phyloP scores from a whole-genome alignment of 441 rosid species.

The Syzygium malaccense region DNA sequence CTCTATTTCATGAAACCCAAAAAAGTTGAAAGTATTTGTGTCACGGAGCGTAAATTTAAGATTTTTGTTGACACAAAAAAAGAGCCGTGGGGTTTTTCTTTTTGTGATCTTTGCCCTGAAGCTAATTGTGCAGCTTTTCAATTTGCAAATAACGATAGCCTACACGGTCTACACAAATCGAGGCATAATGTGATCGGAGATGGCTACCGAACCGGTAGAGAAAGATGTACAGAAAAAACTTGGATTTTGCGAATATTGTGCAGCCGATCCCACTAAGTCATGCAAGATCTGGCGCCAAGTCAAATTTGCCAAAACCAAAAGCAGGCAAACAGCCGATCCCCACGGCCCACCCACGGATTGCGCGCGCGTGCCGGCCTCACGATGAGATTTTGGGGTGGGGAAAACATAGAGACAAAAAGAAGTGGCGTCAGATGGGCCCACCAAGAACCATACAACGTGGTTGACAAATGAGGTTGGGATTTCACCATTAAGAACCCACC shows the following conservation, averaged over 20 bases:
- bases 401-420: not conserved
- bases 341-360: not conserved
- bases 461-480: not conserved
- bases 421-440: not conserved
- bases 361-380: not conserved
- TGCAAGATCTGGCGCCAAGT: too few relatives aligned
- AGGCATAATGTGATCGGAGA: too few relatives aligned
- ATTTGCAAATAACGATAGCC: not conserved
- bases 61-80: too few relatives aligned
- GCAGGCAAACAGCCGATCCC: not conserved
- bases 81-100: too few relatives aligned
- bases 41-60: too few relatives aligned
- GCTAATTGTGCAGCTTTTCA: not conserved
- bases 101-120: too few relatives aligned
- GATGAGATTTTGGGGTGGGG: not conserved
- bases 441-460: not conserved
- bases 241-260: too few relatives aligned
- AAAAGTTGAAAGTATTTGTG: too few relatives aligned
- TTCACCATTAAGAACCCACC: not conserved
- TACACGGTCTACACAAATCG: not conserved
- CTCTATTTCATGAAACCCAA: too few relatives aligned
- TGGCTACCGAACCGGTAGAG: not conserved
- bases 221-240: too few relatives aligned
- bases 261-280: too few relatives aligned
- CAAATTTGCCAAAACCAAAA: too few relatives aligned